Evolutionary conservation across 2,329 filamentous ascomycete species (phyloP).

Genomic region (Penicillium sp.): DNA sequence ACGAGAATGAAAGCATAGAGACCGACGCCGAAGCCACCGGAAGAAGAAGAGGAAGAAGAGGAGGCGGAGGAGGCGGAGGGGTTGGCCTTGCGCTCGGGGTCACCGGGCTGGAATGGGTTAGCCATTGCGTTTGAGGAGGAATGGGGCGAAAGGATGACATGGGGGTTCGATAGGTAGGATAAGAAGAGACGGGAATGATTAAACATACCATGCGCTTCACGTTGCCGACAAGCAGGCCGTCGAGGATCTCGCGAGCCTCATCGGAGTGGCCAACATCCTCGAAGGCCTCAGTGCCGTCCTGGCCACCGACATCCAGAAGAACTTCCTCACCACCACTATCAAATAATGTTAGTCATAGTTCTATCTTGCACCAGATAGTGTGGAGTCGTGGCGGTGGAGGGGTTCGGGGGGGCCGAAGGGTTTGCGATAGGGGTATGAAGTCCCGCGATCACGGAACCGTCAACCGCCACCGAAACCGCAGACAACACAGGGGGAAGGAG

Average conservation of each 20-base stretch:
- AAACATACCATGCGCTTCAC: constrained; percentile 76
- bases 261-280: constrained; percentile 99
- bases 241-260: constrained; percentile 92
- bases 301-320: constrained; percentile 89
- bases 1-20: constrained; percentile 79
- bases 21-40: constrained; percentile 65
- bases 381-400: neutral
- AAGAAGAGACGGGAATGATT: neutral
- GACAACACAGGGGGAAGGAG: neutral
- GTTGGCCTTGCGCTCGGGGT: constrained; percentile 70
- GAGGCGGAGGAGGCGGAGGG: constrained; percentile 51
- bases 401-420: neutral
- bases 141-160: constrained; percentile 2
- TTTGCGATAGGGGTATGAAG: neutral
- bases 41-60: constrained; percentile 27
- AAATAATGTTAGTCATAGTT: constrained; percentile 12
- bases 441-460: neutral
- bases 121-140: neutral
- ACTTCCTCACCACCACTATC: constrained; percentile 95
- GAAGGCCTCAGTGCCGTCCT: constrained; percentile 96
- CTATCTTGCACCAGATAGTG: neutral
- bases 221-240: constrained; percentile 69
- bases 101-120: constrained; percentile 58
- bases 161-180: neutral
- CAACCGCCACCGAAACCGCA: neutral